Conservation (phyloP, 345 rosid species). For the sweet orange (Citrus sinensis) region DNA sequence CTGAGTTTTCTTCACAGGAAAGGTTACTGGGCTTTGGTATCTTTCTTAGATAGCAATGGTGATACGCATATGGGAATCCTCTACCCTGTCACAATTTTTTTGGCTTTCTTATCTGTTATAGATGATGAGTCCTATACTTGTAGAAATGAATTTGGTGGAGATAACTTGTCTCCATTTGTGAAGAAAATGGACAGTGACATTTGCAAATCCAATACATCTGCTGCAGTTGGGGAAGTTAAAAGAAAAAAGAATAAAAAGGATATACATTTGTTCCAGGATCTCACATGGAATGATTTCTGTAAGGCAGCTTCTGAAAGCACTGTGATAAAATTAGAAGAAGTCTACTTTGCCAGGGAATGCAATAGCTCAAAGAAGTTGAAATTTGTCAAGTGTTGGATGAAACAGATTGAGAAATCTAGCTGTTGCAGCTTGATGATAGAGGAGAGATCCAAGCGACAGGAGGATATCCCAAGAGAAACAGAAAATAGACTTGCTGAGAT, state of each 20-base stretch:
- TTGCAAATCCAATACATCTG: slow-evolving; percentile 7
- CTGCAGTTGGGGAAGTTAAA: slow-evolving; percentile 20
- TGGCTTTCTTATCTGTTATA: slow-evolving; percentile 48
- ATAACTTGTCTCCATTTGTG: slow-evolving; percentile 10
- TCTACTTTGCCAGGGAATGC: slow-evolving; percentile 46
- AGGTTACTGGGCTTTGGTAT: slow-evolving; percentile 60
- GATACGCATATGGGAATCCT: slow-evolving; percentile 49
- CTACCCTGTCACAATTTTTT: slow-evolving; percentile 72
- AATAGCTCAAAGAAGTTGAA: slow-evolving; percentile 65
- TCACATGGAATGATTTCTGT: slow-evolving; percentile 59
- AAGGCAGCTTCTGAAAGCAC: slow-evolving; percentile 45
- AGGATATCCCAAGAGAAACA: slow-evolving; percentile 35
- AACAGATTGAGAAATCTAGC: slow-evolving; percentile 55
- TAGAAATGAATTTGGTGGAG: slow-evolving; percentile 10
- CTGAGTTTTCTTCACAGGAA: slow-evolving; percentile 70
- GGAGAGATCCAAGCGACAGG: slow-evolving; percentile 24
- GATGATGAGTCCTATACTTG: slow-evolving; percentile 25
- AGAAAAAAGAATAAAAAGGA: slow-evolving; percentile 38
- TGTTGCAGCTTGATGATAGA: slow-evolving; percentile 25
- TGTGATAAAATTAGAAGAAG: slow-evolving; percentile 55
- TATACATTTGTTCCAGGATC: slow-evolving; percentile 34
- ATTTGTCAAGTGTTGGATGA: slow-evolving; percentile 93
- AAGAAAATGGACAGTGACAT: slow-evolving; percentile 13
- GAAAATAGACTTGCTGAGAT: slow-evolving; percentile 29
- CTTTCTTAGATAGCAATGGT: slow-evolving; percentile 49